Percentiles rank a stretch among this genome's conserved stretches.
Evolutionary conservation across 1,284 basidiomycete species (phyloP).

Genomic region (Phaffia rhodozyma): DNA sequence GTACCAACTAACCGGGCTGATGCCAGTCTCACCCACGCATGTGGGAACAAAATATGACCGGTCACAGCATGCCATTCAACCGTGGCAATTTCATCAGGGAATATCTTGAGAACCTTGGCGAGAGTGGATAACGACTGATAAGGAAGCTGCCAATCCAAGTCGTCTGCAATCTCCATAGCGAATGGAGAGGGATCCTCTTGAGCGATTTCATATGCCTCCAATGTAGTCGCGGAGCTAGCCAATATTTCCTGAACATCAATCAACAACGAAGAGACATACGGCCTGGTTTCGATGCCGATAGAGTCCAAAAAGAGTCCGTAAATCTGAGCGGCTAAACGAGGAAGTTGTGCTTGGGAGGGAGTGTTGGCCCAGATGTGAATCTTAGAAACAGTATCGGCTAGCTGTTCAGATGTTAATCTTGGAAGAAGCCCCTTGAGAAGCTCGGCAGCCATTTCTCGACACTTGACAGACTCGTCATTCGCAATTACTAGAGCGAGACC

Average conservation of each 20-base stretch:
- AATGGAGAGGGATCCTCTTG: constrained; percentile 32
- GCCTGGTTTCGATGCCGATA: constrained; percentile 41
- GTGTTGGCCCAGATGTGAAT: constrained; percentile 71
- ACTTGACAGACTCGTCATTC: constrained; percentile 83
- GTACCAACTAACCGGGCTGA: constrained; percentile 64
- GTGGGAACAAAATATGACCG: constrained; percentile 69
- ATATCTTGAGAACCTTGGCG: constrained; percentile 50
- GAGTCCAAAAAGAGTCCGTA: constrained; percentile 66
- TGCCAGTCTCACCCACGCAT: constrained; percentile 84
- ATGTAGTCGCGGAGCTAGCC: constrained; percentile 45
- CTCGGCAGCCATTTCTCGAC: constrained; percentile 72
- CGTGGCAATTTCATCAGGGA: constrained; percentile 41
- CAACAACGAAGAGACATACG: constrained; percentile 32
- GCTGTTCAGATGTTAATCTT: constrained; percentile 52
- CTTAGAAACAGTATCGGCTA: constrained; percentile 46
- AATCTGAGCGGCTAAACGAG: constrained; percentile 64
- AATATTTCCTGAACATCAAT: constrained; percentile 42
- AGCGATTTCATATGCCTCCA: constrained; percentile 36
- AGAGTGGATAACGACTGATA: constrained; percentile 66
- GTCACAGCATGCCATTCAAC: constrained; percentile 56
- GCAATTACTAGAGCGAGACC: constrained; percentile 84
- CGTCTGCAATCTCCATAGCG: constrained; percentile 40
- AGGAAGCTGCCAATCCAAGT: constrained; percentile 64
- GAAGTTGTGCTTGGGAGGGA: constrained; percentile 47
- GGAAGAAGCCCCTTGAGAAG: constrained; percentile 65